Percentiles rank a stretch among this genome's conserved stretches.
Evolutionary conservation across 768 basidiomycete genomes (phyloP).

Genomic region (Boletus subparvulus): DNA sequence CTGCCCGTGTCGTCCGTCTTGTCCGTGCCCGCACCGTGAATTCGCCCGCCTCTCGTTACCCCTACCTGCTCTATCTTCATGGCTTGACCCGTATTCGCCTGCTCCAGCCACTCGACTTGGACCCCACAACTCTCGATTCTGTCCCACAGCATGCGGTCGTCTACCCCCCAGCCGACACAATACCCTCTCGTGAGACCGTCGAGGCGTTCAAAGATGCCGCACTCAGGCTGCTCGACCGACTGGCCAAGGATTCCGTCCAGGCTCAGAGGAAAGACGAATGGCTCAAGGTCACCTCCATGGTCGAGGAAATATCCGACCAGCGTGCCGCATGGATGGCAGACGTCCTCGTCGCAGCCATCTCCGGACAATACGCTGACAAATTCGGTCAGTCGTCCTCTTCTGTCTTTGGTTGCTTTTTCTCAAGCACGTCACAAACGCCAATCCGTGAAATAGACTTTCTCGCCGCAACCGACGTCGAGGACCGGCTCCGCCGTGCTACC

Average conservation of each 20-base stretch:
- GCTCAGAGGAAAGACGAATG: constrained; percentile 63
- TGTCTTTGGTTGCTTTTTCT: neutral
- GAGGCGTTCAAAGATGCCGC: constrained; percentile 72
- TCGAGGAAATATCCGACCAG: constrained; percentile 67
- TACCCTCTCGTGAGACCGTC: constrained; percentile 54
- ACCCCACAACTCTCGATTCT: constrained; percentile 29
- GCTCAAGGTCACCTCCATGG: constrained; percentile 64
- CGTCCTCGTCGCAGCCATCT: constrained; percentile 57
- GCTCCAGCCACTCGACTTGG: constrained; percentile 36
- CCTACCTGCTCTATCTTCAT: constrained; percentile 69
- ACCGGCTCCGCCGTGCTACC: constrained; percentile 65
- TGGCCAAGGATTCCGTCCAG: constrained; percentile 43
- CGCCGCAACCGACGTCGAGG: constrained; percentile 55
- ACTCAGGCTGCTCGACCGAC: constrained; percentile 62
- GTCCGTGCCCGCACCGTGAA: constrained; percentile 54
- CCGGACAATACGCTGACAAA: constrained; percentile 68
- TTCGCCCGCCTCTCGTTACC: constrained; percentile 42
- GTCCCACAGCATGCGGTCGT: constrained; percentile 46
- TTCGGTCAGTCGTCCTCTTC: constrained; percentile 48
- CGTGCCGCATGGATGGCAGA: constrained; percentile 76
- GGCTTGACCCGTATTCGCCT: constrained; percentile 69
- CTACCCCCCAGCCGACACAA: constrained; percentile 41
- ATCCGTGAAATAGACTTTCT: constrained; percentile 50
- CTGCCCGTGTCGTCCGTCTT: constrained; percentile 69
- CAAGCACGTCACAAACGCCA: neutral